Percentiles rank a stretch among this genome's conserved stretches.
Evolutionary conservation across 1,284 basidiomycete species (phyloP).

Genomic region (Sphaerobolus stellatus): DNA sequence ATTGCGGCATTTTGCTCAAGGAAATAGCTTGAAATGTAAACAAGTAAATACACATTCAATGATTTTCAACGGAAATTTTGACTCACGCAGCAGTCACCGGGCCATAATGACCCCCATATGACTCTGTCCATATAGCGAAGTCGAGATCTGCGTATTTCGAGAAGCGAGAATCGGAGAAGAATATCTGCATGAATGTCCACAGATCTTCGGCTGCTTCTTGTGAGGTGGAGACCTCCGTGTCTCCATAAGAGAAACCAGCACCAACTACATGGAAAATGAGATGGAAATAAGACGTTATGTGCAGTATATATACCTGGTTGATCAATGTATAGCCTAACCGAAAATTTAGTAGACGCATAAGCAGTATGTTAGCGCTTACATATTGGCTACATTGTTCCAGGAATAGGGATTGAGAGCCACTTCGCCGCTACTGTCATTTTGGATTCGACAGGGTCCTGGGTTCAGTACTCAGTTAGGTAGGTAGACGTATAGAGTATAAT

Average conservation of each 20-base stretch:
- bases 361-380: no score
- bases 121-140: conserved; percentile 64
- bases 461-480: no score
- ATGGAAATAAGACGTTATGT: no score
- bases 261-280: conserved; percentile 41
- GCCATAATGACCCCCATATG: conserved; percentile 54
- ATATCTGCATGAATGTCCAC: conserved; percentile 68
- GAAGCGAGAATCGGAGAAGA: conserved; percentile 58
- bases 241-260: conserved; percentile 60
- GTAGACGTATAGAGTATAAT: no score
- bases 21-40: no score
- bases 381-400: conserved; percentile 65
- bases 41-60: neutral
- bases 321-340: conserved; percentile 56
- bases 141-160: conserved; percentile 48
- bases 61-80: neutral
- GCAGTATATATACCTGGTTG: conserved; percentile 41
- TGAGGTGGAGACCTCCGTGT: conserved; percentile 48
- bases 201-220: conserved; percentile 55
- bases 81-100: conserved; percentile 56
- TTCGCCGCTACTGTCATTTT: conserved; percentile 51
- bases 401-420: conserved; percentile 57
- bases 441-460: conserved; percentile 64
- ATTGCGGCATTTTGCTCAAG: conserved; percentile 60
- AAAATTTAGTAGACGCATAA: no score